These are phyloP conservation scores for Cladosporium oxysporum DNA, from an alignment of 2,329 filamentous ascomycete genomes.

Conservation along the genomic window DNA sequence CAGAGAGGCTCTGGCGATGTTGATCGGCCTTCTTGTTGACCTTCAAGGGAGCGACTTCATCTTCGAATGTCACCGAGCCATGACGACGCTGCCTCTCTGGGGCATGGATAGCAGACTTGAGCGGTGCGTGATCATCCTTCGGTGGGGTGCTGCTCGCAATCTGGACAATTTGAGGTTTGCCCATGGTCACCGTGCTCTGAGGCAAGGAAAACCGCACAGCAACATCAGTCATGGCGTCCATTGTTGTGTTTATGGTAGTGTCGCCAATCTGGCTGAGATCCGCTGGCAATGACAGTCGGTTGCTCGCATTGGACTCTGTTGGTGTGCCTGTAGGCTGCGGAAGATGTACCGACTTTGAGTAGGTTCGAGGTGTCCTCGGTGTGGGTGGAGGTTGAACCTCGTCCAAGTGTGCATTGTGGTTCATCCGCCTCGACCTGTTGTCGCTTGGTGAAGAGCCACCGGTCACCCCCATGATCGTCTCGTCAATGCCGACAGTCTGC, in stretches of 20 bases:
- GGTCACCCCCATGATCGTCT: slow-evolving; percentile 25
- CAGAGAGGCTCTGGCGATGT: slow-evolving; percentile 23
- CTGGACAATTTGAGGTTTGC: slow-evolving; percentile 38
- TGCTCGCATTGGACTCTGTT: slow-evolving; percentile 27
- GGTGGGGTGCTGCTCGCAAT: slow-evolving; percentile 34
- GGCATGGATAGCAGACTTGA: slow-evolving; percentile 26
- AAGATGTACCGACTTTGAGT: slow-evolving; percentile 38
- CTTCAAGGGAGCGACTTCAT: slow-evolving; percentile 38
- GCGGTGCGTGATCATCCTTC: slow-evolving; percentile 23
- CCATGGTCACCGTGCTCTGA: slow-evolving; percentile 38
- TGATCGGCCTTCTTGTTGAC: slow-evolving; percentile 34
- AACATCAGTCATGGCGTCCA: slow-evolving; percentile 40
- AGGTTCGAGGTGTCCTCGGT: slow-evolving; percentile 34
- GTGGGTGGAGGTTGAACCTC: slow-evolving; percentile 31
- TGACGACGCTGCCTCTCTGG: slow-evolving; percentile 18
- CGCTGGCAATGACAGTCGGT: slow-evolving; percentile 36
- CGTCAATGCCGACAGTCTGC: slow-evolving; percentile 34
- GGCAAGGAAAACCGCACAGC: slow-evolving; percentile 42
- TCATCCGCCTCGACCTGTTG: slow-evolving; percentile 16
- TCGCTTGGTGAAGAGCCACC: slow-evolving; percentile 19
- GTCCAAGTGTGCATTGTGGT: slow-evolving; percentile 17
- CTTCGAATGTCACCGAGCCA: slow-evolving; percentile 35
- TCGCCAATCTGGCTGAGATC: slow-evolving; percentile 37
- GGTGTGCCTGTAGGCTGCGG: slow-evolving; percentile 28
- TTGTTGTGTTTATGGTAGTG: slow-evolving; percentile 34